phyloP scores from a whole-genome alignment of 371 early-diverging fungal genomes.

The Mucor piriformis region DNA sequence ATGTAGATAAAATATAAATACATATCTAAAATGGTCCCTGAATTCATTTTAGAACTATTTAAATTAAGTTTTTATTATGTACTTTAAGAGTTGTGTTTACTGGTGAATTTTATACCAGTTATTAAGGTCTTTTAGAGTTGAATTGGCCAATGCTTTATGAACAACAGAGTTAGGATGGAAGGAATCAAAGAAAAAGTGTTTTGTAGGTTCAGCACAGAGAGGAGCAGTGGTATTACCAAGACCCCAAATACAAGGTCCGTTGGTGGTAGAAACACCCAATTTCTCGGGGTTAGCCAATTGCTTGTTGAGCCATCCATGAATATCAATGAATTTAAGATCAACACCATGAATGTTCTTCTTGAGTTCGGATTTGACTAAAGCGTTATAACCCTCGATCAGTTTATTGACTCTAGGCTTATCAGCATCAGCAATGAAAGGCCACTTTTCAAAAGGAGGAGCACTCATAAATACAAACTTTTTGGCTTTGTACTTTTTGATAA shows the following conservation, averaged over 20 bases:
- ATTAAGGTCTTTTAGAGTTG: too few species aligned
- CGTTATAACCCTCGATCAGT: constrained; percentile 17
- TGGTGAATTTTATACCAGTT: too few species aligned
- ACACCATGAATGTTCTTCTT: constrained; percentile 11
- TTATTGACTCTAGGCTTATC: constrained; percentile 9
- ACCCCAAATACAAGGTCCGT: constrained; percentile 33
- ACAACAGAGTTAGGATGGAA: constrained; percentile 29
- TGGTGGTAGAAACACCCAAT: constrained; percentile 17
- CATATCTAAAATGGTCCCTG: too few species aligned
- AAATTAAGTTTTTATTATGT: too few species aligned
- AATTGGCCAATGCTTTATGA: constrained; percentile 18
- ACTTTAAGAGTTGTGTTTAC: too few species aligned
- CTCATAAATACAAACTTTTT: constrained; percentile 21
- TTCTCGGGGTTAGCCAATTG: constrained; percentile 18
- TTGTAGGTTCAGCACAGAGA: constrained; percentile 18
- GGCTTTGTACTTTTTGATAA: constrained; percentile 24
- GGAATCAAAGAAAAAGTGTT: constrained; percentile 27
- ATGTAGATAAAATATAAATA: too few species aligned
- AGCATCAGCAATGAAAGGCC: constrained; percentile 21
- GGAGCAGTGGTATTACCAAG: constrained; percentile 22
- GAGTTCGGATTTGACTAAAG: constrained; percentile 13
- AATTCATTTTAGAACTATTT: too few species aligned
- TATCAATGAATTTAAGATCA: constrained; percentile 14
- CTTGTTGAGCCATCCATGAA: constrained; percentile 7
- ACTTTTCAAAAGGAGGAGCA: constrained; percentile 23